Evolutionary conservation across 2,329 filamentous ascomycete species (phyloP).

Genomic region (Ophiostoma ips): DNA sequence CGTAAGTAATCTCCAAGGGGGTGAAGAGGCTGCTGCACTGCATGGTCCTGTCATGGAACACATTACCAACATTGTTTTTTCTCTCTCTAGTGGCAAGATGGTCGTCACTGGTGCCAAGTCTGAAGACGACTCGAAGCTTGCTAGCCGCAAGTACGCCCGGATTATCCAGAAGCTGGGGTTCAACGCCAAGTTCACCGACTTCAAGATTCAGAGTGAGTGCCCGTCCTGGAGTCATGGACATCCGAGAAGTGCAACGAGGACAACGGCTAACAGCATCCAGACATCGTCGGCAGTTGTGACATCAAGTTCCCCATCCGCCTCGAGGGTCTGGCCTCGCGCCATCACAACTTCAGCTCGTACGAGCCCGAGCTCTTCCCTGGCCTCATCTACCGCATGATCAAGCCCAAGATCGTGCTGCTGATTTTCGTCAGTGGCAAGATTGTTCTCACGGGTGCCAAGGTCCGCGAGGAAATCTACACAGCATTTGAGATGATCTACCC

Average conservation of each 20-base stretch:
- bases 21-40: too few species aligned
- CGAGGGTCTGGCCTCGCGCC: constrained; percentile 90
- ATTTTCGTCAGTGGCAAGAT: constrained; percentile 99
- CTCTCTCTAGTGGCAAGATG: constrained; percentile 79
- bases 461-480: constrained; percentile 95
- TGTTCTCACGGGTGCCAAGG: constrained; percentile 92
- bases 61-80: constrained; percentile 8
- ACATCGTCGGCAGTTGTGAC: constrained; percentile 96
- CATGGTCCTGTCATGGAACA: background rate
- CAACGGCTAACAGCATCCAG: background rate
- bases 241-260: background rate
- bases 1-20: constrained; percentile 7
- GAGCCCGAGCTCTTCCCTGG: constrained; percentile 94
- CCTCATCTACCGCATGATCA: constrained; percentile 99
- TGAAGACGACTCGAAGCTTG: constrained; percentile 94
- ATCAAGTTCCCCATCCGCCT: constrained; percentile 99
- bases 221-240: background rate
- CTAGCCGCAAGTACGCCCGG: constrained; percentile 92
- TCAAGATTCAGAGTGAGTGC: constrained; percentile 75
- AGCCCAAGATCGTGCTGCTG: constrained; percentile 97
- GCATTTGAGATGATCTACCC: constrained; percentile 97
- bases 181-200: constrained; percentile 98
- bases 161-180: constrained; percentile 99
- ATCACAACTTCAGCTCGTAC: constrained; percentile 99
- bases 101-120: constrained; percentile 97